Evolutionary conservation across 2,329 filamentous ascomycete species (phyloP), one percentile per base, ranked within the genome.

Genomic region (Sclerotinia minor): DNA sequence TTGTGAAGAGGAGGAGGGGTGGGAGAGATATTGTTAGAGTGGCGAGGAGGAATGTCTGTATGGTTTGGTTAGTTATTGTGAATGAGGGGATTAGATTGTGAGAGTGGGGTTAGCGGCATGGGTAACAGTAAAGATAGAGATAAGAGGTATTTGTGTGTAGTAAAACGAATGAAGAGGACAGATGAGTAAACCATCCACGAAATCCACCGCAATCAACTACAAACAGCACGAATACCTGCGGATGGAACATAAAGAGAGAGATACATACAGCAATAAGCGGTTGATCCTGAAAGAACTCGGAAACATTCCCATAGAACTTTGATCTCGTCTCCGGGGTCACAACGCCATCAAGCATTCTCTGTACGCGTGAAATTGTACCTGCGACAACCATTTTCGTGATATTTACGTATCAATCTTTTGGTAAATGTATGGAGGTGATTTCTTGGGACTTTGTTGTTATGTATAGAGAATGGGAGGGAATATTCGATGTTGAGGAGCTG

Each of bases 191-290:
- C 44, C 17, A 26, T 24, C n/a, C 13, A 19, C 29, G 17, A 5
- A 15, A 35, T 11, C 15, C 26, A 45, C 9, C 32, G 44, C 26
- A 26, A 15, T n/a, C 6, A 21, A 13, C 21, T 38, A 47, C 29
- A 24, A n/a, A 38, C 13, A 32, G 45, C 9, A 44, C 15, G 15
- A 41, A 3, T 29, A 50, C 17, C 19, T 26, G 11, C 1, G 4
- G 29, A 52, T 41, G 11, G 3, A 19, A 50, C 38, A 19, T 29
- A 11, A 38, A 53, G 54, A 53, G 54, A 53, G 54, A 32, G 26
- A 41, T 41, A 77, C 88, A 29, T 81, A 92, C 90, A 67, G 90
- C 87, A 54, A 93, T 80, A 70, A 92, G 80, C 2, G 92, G 92
- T 67, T 89, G 88, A 60, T 83, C 80, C 7, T 83, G 78, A 21